phyloP scores from a whole-genome alignment of 2,329 filamentous ascomycete species.

The Aspergillus candidus region DNA sequence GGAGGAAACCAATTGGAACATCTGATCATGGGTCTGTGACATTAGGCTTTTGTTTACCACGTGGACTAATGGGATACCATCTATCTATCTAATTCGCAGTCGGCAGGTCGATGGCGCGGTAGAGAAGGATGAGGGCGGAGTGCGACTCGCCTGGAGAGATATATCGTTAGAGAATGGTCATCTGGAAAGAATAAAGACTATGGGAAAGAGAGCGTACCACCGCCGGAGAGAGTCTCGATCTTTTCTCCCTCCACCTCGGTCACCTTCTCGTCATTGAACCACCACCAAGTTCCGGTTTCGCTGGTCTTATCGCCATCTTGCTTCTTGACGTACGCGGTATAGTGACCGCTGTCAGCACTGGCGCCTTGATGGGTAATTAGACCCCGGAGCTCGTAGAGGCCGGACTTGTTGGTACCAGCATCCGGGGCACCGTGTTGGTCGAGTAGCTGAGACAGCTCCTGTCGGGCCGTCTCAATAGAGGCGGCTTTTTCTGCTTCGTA shows the following conservation, averaged over 20 bases:
- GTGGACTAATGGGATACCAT: no score
- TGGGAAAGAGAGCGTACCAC: conserved; percentile 52
- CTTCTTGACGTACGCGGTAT: conserved; percentile 98
- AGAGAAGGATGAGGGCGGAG: conserved; percentile 47
- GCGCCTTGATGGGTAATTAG: conserved; percentile 96
- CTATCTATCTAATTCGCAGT: conserved; percentile 27
- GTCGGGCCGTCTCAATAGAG: conserved; percentile 72
- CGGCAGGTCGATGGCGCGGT: conserved; percentile 46
- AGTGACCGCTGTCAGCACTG: conserved; percentile 94
- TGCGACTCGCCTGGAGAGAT: conserved; percentile 41
- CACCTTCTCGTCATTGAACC: conserved; percentile 99
- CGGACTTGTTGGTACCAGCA: conserved; percentile 82
- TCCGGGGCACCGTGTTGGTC: conserved; percentile 68
- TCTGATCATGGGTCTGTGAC: no score
- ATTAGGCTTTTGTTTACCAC: no score
- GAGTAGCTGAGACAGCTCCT: conserved; percentile 75
- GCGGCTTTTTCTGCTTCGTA: conserved; percentile 78
- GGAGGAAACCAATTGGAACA: not conserved
- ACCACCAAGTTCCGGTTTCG: conserved; percentile 98
- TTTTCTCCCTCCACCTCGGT: conserved; percentile 86
- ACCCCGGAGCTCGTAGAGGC: conserved; percentile 87
- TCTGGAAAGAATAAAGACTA: not conserved
- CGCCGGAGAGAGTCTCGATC: conserved; percentile 82
- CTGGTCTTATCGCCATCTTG: conserved; percentile 65
- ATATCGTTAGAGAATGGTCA: conserved; percentile 13